Evolutionary conservation across 352 stramenopile genomes (phyloP).

Genomic region (Globisporangium canariense): DNA sequence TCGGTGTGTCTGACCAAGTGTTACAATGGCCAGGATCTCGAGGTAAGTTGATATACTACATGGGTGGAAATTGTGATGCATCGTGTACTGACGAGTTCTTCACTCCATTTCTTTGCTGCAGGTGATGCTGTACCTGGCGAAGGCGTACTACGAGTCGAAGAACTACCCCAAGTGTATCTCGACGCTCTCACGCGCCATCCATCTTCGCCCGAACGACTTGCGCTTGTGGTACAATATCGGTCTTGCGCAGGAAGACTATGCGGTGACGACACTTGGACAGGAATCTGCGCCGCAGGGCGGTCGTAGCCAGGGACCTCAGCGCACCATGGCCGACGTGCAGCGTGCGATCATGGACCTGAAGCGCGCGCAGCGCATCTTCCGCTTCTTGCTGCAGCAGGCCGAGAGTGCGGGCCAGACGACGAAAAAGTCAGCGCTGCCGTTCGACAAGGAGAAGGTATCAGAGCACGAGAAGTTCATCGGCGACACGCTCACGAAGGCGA

Average conservation of each 20-base stretch:
- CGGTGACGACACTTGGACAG: slow-evolving; percentile 75
- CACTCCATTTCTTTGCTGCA: slow-evolving; percentile 2
- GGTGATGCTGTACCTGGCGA: slow-evolving; percentile 79
- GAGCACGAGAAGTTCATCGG: slow-evolving; percentile 87
- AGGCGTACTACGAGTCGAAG: slow-evolving; percentile 89
- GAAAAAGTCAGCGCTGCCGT: slow-evolving; percentile 71
- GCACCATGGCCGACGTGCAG: slow-evolving; percentile 87
- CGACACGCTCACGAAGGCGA: slow-evolving; percentile 84
- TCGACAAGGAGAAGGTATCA: slow-evolving; percentile 85
- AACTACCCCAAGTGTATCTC: slow-evolving; percentile 88
- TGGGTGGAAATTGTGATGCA: background rate
- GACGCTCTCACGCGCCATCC: slow-evolving; percentile 70
- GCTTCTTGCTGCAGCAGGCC: slow-evolving; percentile 70
- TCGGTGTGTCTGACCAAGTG: slow-evolving; percentile 90
- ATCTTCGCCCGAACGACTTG: slow-evolving; percentile 77
- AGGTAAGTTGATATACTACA: slow-evolving; percentile 23
- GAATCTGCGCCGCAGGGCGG: slow-evolving; percentile 40
- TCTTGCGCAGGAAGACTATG: slow-evolving; percentile 85
- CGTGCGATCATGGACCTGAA: slow-evolving; percentile 85
- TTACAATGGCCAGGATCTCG: slow-evolving; percentile 84
- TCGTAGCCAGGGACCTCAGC: slow-evolving; percentile 46
- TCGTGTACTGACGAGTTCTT: slow-evolving; percentile 6
- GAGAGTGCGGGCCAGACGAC: slow-evolving; percentile 47
- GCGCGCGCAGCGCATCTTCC: slow-evolving; percentile 80
- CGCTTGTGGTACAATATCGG: slow-evolving; percentile 86